Evolutionary conservation across 2,329 filamentous ascomycete species (phyloP).

Genomic region (Monosporascus ibericus): DNA sequence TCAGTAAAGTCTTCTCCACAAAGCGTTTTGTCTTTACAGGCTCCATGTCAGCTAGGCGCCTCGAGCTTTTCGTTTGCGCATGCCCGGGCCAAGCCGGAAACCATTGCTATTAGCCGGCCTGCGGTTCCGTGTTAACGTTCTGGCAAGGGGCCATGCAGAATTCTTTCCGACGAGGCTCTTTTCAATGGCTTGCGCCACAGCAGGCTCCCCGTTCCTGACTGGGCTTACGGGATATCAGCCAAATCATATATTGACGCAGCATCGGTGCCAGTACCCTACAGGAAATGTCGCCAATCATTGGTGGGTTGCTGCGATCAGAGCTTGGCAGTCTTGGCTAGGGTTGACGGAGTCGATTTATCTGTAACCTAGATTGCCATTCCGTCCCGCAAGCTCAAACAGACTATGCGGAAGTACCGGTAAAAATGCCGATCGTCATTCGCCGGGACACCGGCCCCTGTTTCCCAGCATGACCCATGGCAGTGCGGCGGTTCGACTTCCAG

Average conservation of each 20-base stretch:
- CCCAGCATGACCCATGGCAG: conserved; percentile 5
- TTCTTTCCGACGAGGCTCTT: no score
- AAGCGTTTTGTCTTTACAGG: no score
- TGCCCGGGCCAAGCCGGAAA: no score
- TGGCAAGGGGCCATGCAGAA: no score
- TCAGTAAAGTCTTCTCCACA: no score
- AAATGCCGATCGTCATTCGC: conserved; percentile 1
- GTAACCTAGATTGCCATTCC: neutral
- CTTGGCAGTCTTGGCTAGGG: neutral
- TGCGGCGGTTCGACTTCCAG: conserved; percentile 14
- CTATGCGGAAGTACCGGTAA: neutral
- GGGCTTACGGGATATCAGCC: neutral
- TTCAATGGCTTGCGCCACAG: no score
- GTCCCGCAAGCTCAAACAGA: no score
- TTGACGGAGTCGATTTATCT: neutral
- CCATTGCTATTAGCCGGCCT: no score
- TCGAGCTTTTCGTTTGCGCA: no score
- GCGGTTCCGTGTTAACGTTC: no score
- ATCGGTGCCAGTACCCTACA: neutral
- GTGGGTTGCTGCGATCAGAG: neutral
- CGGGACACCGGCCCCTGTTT: conserved; percentile 13
- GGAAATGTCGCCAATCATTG: neutral
- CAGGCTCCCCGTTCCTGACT: no score
- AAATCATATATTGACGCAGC: neutral
- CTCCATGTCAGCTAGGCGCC: no score